phyloP scores from a whole-genome alignment of 2,329 filamentous ascomycete genomes.

The Rutstroemia sp. region DNA sequence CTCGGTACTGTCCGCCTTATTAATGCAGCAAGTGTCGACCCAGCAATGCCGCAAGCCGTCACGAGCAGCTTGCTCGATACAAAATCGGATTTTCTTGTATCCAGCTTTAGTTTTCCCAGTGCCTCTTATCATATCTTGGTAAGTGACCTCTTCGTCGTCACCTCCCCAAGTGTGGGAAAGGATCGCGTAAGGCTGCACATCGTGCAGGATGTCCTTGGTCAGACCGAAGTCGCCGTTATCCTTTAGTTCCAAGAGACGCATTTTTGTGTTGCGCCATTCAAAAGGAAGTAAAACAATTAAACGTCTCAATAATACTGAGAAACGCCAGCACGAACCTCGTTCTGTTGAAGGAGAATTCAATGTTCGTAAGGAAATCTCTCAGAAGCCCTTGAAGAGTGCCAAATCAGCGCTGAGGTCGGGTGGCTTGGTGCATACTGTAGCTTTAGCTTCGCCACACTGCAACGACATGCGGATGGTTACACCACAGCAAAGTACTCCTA shows the following conservation, averaged over 20 bases:
- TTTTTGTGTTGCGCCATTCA: too few relatives aligned
- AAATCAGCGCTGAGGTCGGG: too few relatives aligned
- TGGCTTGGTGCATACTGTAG: too few relatives aligned
- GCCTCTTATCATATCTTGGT: background rate
- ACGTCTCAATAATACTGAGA: too few relatives aligned
- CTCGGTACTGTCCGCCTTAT: background rate
- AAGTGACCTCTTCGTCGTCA: background rate
- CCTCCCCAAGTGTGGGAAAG: background rate
- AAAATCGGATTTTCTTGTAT: background rate
- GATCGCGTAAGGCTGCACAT: background rate
- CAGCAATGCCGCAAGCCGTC: background rate
- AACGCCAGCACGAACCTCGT: too few relatives aligned
- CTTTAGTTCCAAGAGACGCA: background rate
- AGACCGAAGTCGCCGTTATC: background rate
- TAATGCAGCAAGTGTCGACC: constrained; percentile 1
- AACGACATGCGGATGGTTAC: too few relatives aligned
- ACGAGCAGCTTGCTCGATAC: background rate
- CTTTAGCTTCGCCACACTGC: too few relatives aligned
- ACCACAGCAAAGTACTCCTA: too few relatives aligned
- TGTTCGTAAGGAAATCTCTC: too few relatives aligned
- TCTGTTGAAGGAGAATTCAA: too few relatives aligned
- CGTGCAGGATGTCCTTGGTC: background rate
- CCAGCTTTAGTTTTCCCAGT: background rate
- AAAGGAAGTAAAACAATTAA: too few relatives aligned
- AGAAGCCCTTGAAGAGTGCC: too few relatives aligned